A percentile compares a stretch with the other conserved stretches of the same genome.
phyloP scores from a whole-genome alignment of 139 green algal genomes.

The Volvox africanus region DNA sequence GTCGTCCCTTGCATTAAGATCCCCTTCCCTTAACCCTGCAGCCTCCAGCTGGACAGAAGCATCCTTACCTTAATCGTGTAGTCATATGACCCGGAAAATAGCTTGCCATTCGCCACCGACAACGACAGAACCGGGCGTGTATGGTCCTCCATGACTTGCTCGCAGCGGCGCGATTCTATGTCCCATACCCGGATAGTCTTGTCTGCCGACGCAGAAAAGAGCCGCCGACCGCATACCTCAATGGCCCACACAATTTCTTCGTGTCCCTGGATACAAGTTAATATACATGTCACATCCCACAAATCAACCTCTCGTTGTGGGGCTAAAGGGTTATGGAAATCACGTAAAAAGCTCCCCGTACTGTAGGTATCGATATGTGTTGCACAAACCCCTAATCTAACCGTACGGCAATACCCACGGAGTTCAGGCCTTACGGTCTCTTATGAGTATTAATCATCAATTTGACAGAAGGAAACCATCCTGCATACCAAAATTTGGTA shows the following conservation, averaged over 20 bases:
- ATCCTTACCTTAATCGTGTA: conserved; percentile 85
- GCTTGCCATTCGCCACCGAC: conserved; percentile 76
- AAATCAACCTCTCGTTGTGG: neutral
- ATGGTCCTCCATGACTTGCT: conserved; percentile 92
- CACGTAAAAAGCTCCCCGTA: too few relatives aligned
- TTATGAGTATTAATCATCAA: too few relatives aligned
- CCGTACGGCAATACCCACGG: too few relatives aligned
- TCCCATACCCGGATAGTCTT: conserved; percentile 96
- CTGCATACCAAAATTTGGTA: too few relatives aligned
- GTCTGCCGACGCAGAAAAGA: conserved; percentile 93
- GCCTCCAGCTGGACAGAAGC: too few relatives aligned
- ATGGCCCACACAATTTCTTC: conserved; percentile 97
- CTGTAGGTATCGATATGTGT: too few relatives aligned
- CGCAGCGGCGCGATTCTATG: conserved; percentile 72
- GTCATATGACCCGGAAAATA: conserved; percentile 94
- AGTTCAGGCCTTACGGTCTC: too few relatives aligned
- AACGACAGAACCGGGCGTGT: conserved; percentile 91
- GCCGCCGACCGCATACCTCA: conserved; percentile 75
- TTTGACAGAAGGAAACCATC: too few relatives aligned
- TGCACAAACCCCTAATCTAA: too few relatives aligned
- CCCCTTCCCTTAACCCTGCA: too few relatives aligned
- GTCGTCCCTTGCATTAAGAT: too few relatives aligned
- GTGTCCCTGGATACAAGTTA: conserved; percentile 71
- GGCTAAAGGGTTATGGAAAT: neutral
- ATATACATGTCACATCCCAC: neutral